These are phyloP conservation scores for Ophiostoma tasmaniense DNA, from an alignment of 2,329 filamentous ascomycete genomes.

Conservation along the genomic window DNA sequence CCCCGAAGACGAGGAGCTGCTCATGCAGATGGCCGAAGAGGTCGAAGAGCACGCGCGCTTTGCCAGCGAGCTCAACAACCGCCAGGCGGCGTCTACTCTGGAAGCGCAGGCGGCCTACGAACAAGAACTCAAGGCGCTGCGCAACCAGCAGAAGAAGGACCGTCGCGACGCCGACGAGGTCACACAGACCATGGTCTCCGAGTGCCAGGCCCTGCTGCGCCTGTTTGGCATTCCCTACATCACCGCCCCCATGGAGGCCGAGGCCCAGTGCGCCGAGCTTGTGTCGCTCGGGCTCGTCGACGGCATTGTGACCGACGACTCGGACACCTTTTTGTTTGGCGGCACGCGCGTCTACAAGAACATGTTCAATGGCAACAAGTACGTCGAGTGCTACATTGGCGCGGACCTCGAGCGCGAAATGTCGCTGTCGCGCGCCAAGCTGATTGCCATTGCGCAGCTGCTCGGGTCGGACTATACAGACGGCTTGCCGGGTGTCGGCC, in stretches of 20 bases:
- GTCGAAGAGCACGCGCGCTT: constrained; percentile 92
- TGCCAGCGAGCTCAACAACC: constrained; percentile 68
- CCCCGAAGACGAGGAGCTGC: constrained; percentile 82
- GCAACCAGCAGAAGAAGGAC: constrained; percentile 93
- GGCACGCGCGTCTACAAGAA: constrained; percentile 97
- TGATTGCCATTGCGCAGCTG: constrained; percentile 84
- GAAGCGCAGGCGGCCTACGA: constrained; percentile 77
- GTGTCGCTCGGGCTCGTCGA: constrained; percentile 82
- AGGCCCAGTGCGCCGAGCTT: constrained; percentile 92
- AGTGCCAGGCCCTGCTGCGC: constrained; percentile 83
- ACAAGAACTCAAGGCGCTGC: constrained; percentile 73
- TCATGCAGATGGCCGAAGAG: constrained; percentile 79
- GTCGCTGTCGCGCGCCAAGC: constrained; percentile 72
- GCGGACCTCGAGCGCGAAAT: constrained; percentile 83
- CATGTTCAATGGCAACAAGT: constrained; percentile 98
- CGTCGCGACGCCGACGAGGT: constrained; percentile 94
- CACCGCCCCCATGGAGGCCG: constrained; percentile 97
- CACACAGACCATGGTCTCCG: constrained; percentile 88
- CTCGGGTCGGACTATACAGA: constrained; percentile 94
- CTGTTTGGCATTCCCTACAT: constrained; percentile 94
- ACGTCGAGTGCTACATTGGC: constrained; percentile 88
- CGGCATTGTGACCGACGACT: constrained; percentile 95
- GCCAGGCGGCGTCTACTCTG: constrained; percentile 18
- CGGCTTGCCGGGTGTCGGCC: constrained; percentile 80
- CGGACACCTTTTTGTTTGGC: constrained; percentile 92